Conservation (phyloP, 1,284 basidiomycete species). For the Wolfiporia cocos region DNA sequence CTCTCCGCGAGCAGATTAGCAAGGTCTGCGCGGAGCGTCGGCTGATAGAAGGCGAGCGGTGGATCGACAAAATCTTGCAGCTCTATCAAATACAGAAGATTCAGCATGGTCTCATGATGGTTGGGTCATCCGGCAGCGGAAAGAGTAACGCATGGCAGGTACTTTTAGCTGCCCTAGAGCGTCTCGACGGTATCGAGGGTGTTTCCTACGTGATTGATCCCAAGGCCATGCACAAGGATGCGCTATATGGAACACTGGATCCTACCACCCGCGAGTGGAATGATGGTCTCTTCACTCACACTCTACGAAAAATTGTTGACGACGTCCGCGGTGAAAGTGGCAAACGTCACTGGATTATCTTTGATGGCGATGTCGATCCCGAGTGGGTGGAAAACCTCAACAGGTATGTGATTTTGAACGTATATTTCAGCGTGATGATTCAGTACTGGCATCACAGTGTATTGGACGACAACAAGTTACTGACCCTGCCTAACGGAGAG, state of each 20-base stretch:
- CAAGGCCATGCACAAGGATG: slow-evolving; percentile 98
- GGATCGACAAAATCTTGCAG: slow-evolving; percentile 96
- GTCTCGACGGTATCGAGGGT: slow-evolving; percentile 89
- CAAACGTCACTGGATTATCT: slow-evolving; percentile 99
- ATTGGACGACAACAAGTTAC: slow-evolving; percentile 96
- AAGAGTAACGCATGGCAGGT: slow-evolving; percentile 99
- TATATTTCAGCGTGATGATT: slow-evolving; percentile 6
- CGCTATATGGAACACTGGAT: slow-evolving; percentile 95
- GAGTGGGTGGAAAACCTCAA: slow-evolving; percentile 99
- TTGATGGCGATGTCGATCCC: slow-evolving; percentile 99
- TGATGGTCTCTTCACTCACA: slow-evolving; percentile 97
- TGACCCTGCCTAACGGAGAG: slow-evolving; percentile 97
- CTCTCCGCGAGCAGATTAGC: slow-evolving; percentile 78
- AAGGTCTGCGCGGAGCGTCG: slow-evolving; percentile 87
- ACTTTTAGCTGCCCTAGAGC: slow-evolving; percentile 85
- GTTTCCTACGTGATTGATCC: slow-evolving; percentile 97
- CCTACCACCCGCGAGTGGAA: slow-evolving; percentile 99
- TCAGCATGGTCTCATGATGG: slow-evolving; percentile 99
- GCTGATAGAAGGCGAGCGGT: slow-evolving; percentile 81
- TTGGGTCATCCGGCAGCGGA: slow-evolving; percentile 94
- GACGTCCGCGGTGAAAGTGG: slow-evolving; percentile 96
- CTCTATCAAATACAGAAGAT: slow-evolving; percentile 99
- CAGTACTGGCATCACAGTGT: slow-evolving; percentile 51
- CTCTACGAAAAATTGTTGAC: slow-evolving; percentile 96
- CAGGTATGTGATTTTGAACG: slow-evolving; percentile 50